A percentile compares a stretch with the other conserved stretches of the same genome.
Conservation (phyloP, 257 asterid species). For the Striga asiatica region DNA sequence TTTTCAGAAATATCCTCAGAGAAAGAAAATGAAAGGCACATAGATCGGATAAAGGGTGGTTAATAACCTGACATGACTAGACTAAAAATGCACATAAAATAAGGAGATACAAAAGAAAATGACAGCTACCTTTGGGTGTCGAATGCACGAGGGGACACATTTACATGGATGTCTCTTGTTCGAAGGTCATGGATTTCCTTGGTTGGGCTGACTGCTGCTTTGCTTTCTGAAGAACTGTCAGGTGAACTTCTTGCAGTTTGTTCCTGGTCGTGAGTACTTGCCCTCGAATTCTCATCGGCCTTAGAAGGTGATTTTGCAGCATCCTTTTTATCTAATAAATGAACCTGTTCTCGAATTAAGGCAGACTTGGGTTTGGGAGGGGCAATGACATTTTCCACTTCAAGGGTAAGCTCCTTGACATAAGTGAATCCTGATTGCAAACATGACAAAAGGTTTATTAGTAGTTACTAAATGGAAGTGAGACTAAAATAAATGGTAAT, state of each 20-base stretch:
- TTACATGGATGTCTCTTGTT: slow-evolving; percentile 31
- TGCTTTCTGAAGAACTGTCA: slow-evolving; percentile 59
- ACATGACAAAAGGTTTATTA: neutral
- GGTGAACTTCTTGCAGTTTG: slow-evolving; percentile 50
- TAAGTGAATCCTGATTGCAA: slow-evolving; percentile 48
- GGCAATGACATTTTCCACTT: slow-evolving; percentile 72
- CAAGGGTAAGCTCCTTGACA: slow-evolving; percentile 87
- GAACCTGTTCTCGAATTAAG: slow-evolving; percentile 48
- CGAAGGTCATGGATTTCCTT: no score
- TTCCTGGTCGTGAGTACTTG: slow-evolving; percentile 24
- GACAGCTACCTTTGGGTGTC: slow-evolving; percentile 49
- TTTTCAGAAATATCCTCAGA: neutral
- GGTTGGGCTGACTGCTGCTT: slow-evolving; percentile 39
- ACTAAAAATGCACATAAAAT: neutral
- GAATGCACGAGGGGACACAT: slow-evolving; percentile 69
- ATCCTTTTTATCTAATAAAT: slow-evolving; percentile 23
- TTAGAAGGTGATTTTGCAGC: slow-evolving; percentile 32
- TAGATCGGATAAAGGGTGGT: neutral
- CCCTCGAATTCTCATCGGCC: slow-evolving; percentile 41
- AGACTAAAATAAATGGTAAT: neutral
- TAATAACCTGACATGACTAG: neutral
- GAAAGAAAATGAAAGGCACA: neutral
- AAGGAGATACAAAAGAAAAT: neutral
- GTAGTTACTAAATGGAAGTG: neutral
- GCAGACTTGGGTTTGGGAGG: slow-evolving; percentile 67